Evolutionary conservation across 352 stramenopile genomes (phyloP), one percentile per base, ranked within the genome.

Genomic region (Globisporangium sylvaticum): DNA sequence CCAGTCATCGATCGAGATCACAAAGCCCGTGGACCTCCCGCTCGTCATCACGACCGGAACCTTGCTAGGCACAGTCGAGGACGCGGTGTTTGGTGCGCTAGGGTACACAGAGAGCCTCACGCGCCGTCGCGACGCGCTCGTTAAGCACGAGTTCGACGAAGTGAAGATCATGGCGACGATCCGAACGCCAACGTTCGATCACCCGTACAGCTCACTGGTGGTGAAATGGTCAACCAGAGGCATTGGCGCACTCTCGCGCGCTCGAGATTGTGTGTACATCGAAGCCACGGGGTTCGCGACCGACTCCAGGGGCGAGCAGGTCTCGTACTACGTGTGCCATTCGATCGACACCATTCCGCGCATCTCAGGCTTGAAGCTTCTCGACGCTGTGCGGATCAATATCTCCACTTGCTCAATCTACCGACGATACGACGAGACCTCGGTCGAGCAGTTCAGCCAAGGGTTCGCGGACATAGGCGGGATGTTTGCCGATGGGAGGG

Each of bases 261-360:
- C 69, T 1, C 79, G 79, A 0, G 79, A 87, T 70, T 84, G 77
- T 52, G 64, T 87, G 52, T 83, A 79, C 52, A 42, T 87, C n/a
- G 79, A 87, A 64, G 71, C 73, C 2, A 80, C 68, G 31, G 79
- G 79, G 42, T 63, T 84, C 29, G 71, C 64, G 29, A 71, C 67
- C 32, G 74, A 84, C 57, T 18, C 72, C 7, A 37, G 69, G 9
- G 78, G 76, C 14, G 42, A 80, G 9, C 42, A 52, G 2, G 65
- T 84, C 20, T 64, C 59, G 48, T 87, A 84, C 69, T 50, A 62
- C 25, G 8, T 67, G 31, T 4, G 55, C 18, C 62, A 67, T 24
- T 67, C 62, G 32, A 31, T 67, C 62, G 62, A 67, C 54, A 67
- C 14, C 15, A 69, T 70, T 14, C 32, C 65, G 25, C 46, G 65